Percentiles rank a stretch among this genome's conserved stretches.
These are phyloP conservation scores for Angomonas deanei DNA, from an alignment of 208 protist species.

Conservation along the genomic window DNA sequence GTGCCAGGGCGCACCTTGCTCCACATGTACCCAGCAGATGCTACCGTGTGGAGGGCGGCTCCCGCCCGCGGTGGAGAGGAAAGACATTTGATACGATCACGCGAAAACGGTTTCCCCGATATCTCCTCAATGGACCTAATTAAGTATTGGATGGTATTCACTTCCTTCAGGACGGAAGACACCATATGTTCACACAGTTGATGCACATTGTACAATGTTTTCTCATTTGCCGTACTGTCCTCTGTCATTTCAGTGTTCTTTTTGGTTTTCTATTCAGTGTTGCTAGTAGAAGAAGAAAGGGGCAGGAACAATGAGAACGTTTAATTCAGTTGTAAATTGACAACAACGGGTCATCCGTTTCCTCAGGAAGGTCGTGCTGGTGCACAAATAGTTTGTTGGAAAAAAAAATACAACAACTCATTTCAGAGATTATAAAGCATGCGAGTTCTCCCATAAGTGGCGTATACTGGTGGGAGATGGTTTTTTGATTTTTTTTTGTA, in stretches of 20 bases:
- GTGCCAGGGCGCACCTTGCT: constrained; percentile 41
- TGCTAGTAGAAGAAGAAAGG: too few relatives aligned
- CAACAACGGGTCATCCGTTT: too few relatives aligned
- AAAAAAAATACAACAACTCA: too few relatives aligned
- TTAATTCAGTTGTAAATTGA: too few relatives aligned
- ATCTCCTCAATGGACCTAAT: constrained; percentile 72
- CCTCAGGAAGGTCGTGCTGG: too few relatives aligned
- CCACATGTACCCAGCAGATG: constrained; percentile 79
- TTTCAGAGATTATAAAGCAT: too few relatives aligned
- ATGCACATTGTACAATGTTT: constrained; percentile 21
- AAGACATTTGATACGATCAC: constrained; percentile 81
- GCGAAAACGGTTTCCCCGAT: constrained; percentile 31
- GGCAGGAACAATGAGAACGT: constrained; percentile 5
- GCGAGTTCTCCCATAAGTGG: too few relatives aligned
- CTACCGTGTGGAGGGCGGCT: not conserved
- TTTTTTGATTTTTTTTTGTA: too few relatives aligned
- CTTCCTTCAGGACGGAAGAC: constrained; percentile 55
- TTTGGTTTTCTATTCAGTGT: not conserved
- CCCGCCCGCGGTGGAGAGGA: not conserved
- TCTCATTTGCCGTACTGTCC: not conserved
- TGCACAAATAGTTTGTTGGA: too few relatives aligned
- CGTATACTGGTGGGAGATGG: too few relatives aligned
- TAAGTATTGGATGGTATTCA: constrained; percentile 86
- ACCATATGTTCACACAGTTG: constrained; percentile 64
- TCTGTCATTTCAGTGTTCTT: not conserved